Evolutionary conservation across 2,329 filamentous ascomycete genomes (phyloP), one percentile per base, ranked within the genome.

Genomic region (Plectosphaerella cucumerina): DNA sequence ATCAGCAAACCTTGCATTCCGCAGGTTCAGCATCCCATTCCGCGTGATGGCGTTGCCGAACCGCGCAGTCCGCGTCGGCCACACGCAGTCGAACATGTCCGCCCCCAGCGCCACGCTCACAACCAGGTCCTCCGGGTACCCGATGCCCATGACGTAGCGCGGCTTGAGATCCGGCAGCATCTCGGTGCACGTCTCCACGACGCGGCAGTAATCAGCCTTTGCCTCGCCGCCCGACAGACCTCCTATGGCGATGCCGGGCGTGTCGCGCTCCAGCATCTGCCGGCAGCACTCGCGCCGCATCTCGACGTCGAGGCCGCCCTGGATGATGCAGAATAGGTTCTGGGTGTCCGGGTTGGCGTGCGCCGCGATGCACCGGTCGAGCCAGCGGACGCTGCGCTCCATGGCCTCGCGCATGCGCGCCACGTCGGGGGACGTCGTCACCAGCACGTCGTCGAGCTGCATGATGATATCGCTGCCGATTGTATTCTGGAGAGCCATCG

Each of bases 71-170:
- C 94, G 80, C 5, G 94, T 97, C 1, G 94, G 95, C 94, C 94
- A 99, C 6, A 99, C 94, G 65, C 95, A 99, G 71, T 99, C 94
- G 66, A 99, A 99, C 94, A 99, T 99, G 70, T 99, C 94, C 46
- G 94, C 94, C 4, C 94, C 94, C 1, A 99, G 78, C 1, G 94
- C 94, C 4, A 97, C 86, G 49, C 90, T 95, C 37, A 99, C 92
- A 2, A 99, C 82, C 50, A 99, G 76, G 64, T 99, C 94, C 72
- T 97, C 94, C 1, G 94, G 94, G 68, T 97, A 99, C 12, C 94
- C 91, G 59, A 99, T 94, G 17, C 94, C 94, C 95, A 99, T 99
- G 51, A 99, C 93, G 71, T 99, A 99, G 66, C 94, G 82, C n/a
- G 94, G 94, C 70, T 99, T 99, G 55, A 89, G 76, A 52, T 93